Evolutionary conservation across 2,329 filamentous ascomycete genomes (phyloP).

Genomic region (Xenoacremonium recifei): DNA sequence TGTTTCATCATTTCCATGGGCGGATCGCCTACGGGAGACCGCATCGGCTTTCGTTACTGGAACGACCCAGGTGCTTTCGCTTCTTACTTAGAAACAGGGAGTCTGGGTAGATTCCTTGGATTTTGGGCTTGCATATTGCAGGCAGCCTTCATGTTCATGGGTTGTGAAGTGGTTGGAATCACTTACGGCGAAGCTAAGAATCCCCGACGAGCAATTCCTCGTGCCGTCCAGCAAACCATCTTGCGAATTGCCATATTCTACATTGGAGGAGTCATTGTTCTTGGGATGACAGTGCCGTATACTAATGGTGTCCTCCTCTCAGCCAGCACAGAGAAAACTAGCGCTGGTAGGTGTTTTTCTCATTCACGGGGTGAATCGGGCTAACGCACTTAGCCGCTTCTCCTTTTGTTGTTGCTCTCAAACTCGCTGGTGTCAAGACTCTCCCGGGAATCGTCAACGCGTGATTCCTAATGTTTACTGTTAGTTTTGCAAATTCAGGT

Average conservation of each 20-base stretch:
- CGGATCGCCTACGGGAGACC: slow-evolving; percentile 35
- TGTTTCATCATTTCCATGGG: slow-evolving; percentile 34
- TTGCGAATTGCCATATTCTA: slow-evolving; percentile 37
- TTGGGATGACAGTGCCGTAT: slow-evolving; percentile 75
- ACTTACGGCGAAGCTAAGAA: slow-evolving; percentile 17
- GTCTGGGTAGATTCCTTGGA: slow-evolving; percentile 51
- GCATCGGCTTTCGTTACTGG: slow-evolving; percentile 45
- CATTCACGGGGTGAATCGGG: not conserved
- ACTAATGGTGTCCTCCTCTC: slow-evolving; percentile 13
- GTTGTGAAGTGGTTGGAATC: not conserved
- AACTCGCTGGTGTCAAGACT: slow-evolving; percentile 57
- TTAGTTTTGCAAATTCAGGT: slow-evolving; percentile 52
- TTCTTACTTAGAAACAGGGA: slow-evolving; percentile 17
- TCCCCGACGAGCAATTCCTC: slow-evolving; percentile 36
- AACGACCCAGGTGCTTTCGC: slow-evolving; percentile 41
- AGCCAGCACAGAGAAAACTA: slow-evolving; percentile 13
- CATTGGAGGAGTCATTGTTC: slow-evolving; percentile 63
- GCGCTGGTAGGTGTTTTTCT: slow-evolving; percentile 7
- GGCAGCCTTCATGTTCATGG: slow-evolving; percentile 44
- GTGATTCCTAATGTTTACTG: slow-evolving; percentile 71
- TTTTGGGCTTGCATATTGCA: slow-evolving; percentile 71
- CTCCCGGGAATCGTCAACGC: slow-evolving; percentile 69
- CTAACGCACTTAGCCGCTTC: slow-evolving; percentile 57
- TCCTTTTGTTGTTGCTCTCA: slow-evolving; percentile 72
- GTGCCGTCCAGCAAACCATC: slow-evolving; percentile 39